These are phyloP conservation scores for Candida qinlingensis DNA, from an alignment of 805 yeast genomes.

Conservation along the genomic window DNA sequence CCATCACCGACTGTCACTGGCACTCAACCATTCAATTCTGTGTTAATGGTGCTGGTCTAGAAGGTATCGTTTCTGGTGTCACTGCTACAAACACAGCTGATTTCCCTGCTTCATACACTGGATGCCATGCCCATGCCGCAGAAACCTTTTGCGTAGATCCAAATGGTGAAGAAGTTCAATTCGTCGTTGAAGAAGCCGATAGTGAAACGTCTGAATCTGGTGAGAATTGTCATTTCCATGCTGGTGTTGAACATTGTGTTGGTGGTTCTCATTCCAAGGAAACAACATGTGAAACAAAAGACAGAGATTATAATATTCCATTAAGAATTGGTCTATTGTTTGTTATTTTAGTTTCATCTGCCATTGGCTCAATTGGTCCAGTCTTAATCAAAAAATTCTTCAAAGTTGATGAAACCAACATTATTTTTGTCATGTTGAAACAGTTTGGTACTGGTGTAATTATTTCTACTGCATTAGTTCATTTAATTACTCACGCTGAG, in stretches of 20 bases:
- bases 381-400: constrained; percentile 8
- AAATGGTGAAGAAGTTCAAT: constrained; percentile 14
- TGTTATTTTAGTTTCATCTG: constrained; percentile 13
- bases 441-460: constrained; percentile 21
- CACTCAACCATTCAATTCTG: constrained; percentile 10
- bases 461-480: constrained; percentile 20
- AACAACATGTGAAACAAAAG: constrained; percentile 11
- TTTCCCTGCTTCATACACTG: constrained; percentile 11
- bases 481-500: constrained; percentile 16
- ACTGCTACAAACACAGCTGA: constrained; percentile 6
- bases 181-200: constrained; percentile 1
- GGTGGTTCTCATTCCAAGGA: constrained; percentile 12
- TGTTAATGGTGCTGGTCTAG: constrained; percentile 13
- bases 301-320: constrained; percentile 14
- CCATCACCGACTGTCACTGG: constrained; percentile 17
- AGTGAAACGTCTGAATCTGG: not conserved
- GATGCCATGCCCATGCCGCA: constrained; percentile 15
- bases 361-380: constrained; percentile 15
- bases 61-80: constrained; percentile 14
- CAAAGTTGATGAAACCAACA: constrained; percentile 6
- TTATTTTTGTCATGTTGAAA: constrained; percentile 11
- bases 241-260: constrained; percentile 21
- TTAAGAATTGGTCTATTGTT: constrained; percentile 17
- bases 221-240: constrained; percentile 19
- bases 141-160: constrained; percentile 16